A percentile compares a stretch with the other conserved stretches of the same genome.
Conservation (phyloP, 495 filamentous ascomycete species). For the Podospora conica region DNA sequence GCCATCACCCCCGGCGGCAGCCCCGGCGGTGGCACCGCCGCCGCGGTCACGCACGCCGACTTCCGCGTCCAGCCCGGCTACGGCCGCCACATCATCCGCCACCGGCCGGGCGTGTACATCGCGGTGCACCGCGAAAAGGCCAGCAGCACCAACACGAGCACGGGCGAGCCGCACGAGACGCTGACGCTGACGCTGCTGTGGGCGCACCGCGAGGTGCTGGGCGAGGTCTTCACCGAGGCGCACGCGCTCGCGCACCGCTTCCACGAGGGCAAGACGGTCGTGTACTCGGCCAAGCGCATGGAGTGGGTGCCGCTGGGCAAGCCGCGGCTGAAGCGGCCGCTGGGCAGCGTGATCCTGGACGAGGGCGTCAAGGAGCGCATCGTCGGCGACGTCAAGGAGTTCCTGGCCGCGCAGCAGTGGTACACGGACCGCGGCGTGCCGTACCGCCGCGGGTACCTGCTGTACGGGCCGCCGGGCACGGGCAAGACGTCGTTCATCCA, state of each 20-base stretch:
- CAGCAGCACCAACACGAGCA: slow-evolving; percentile 63
- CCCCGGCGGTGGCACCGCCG: slow-evolving; percentile 47
- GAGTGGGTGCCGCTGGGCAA: slow-evolving; percentile 82
- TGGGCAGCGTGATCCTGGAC: slow-evolving; percentile 84
- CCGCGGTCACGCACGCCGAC: slow-evolving; percentile 64
- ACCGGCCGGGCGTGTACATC: slow-evolving; percentile 73
- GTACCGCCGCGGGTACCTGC: slow-evolving; percentile 85
- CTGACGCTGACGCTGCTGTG: slow-evolving; percentile 90
- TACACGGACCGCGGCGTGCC: slow-evolving; percentile 93
- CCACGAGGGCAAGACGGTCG: slow-evolving; percentile 88
- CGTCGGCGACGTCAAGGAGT: slow-evolving; percentile 79
- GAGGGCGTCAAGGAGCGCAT: slow-evolving; percentile 78
- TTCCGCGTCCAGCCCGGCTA: slow-evolving; percentile 89
- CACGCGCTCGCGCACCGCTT: slow-evolving; percentile 66
- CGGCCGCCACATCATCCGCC: slow-evolving; percentile 78
- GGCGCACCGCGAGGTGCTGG: slow-evolving; percentile 76
- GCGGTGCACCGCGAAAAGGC: slow-evolving; percentile 76
- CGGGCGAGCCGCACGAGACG: slow-evolving; percentile 88
- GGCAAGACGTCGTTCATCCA: slow-evolving; percentile 97
- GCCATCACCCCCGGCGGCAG: slow-evolving; percentile 48
- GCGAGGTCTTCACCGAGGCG: slow-evolving; percentile 78
- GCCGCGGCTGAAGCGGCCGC: slow-evolving; percentile 76
- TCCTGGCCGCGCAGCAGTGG: slow-evolving; percentile 73
- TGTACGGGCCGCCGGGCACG: slow-evolving; percentile 90
- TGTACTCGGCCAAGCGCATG: slow-evolving; percentile 78